Evolutionary conservation across 139 green algal genomes (phyloP).

Genomic region (Limnomonas spitsbergensis): DNA sequence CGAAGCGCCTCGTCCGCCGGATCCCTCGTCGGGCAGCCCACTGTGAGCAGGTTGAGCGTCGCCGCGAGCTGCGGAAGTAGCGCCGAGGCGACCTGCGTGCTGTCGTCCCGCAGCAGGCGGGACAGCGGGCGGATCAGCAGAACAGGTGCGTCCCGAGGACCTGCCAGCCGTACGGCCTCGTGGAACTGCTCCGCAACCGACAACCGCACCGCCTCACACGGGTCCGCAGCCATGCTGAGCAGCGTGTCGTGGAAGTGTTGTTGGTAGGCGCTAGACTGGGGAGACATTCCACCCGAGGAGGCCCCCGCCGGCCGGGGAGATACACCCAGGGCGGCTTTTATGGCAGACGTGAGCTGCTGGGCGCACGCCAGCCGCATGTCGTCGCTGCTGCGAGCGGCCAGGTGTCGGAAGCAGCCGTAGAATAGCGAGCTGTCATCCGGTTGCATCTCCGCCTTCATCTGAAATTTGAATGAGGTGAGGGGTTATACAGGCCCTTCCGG

Average conservation of each 20-base stretch:
- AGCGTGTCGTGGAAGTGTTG: conserved; percentile 51
- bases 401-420: conserved; percentile 46
- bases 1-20: conserved; percentile 24
- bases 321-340: conserved; percentile 27
- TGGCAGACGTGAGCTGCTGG: conserved; percentile 21
- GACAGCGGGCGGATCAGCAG: not conserved
- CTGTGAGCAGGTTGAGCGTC: not conserved
- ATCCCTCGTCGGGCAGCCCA: too few relatives aligned
- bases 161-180: conserved; percentile 33
- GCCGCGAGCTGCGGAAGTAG: not conserved
- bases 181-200: conserved; percentile 34
- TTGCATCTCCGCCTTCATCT: conserved; percentile 50
- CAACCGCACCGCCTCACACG: conserved; percentile 38
- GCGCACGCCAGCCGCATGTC: conserved; percentile 43
- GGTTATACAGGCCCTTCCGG: too few relatives aligned
- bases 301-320: conserved; percentile 4
- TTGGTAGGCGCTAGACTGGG: conserved; percentile 28
- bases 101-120: not conserved
- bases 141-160: not conserved
- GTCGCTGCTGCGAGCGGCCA: conserved; percentile 40
- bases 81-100: not conserved
- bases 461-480: too few relatives aligned
- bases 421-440: conserved; percentile 36
- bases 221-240: conserved; percentile 33
- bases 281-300: not conserved